Evolutionary conservation across 306 rosid species (phyloP), one percentile per base, ranked within the genome.

Genomic region (Gleditsia sinensis): DNA sequence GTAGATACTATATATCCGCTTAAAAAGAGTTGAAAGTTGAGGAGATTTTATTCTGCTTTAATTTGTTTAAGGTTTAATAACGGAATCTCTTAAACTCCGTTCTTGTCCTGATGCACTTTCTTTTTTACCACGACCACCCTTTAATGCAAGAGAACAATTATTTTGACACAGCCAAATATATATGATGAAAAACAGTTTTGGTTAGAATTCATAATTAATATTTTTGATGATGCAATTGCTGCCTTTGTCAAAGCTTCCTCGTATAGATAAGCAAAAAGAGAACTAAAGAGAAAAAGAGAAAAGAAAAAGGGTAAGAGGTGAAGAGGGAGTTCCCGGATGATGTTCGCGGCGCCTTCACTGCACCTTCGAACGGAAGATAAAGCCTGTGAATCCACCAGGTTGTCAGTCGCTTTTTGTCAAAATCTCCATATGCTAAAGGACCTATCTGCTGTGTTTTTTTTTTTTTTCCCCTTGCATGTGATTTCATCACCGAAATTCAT

Each of bases 21-120:
- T 73, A 73, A 36, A 79, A 80, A 67, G 75, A 19, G 71, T 73
- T 73, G 83, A 80, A 73, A 80, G 75, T 53, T 48, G 5, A 13
- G 16, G 21, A 57, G 75, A 80, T 73, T 50, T 79, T 49, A 56
- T 72, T 65, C 78, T 23, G 17, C 55, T 43, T n/a, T 39, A 39
- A 39, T 39, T 56, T n/a, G 69, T 72, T 65, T 23, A 72, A 56
- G 39, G 19, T 19, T 51, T 23, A 7, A 30, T 69, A 13, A 23
- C 2, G 54, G 65, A 34, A 21, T 54, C 24, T 9, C 27, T 59
- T 64, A 40, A 66, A 16, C 39, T 66, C 1, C 16, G 57, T 28
- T 65, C 0, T 45, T 66, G 71, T 25, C 63, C 54, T 54, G 24
- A 70, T 24, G 64, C 63, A 7, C 54, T 64, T 64, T 64, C 34